Conservation (phyloP, 108 stramenopile species). For the Conticribra guillardii region DNA sequence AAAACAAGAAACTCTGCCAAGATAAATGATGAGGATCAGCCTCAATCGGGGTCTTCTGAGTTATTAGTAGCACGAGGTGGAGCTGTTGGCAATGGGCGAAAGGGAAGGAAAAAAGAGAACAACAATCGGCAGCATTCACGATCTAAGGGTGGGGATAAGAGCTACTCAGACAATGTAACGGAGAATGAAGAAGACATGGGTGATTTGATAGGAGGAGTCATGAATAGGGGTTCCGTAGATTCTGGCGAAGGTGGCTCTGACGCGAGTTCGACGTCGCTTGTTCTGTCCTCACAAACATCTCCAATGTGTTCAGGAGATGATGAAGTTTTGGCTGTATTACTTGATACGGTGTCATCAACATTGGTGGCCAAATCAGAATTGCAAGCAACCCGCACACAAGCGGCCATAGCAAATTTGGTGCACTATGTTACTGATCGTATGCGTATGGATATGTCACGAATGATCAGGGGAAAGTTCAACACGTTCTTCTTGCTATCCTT, state of each 20-base stretch:
- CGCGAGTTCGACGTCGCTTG: constrained; percentile 5
- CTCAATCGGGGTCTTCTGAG: background rate
- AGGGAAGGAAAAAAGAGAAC: background rate
- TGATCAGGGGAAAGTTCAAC: constrained; percentile 31
- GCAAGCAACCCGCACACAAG: constrained; percentile 33
- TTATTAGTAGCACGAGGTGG: constrained; percentile 20
- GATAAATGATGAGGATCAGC: constrained; percentile 8
- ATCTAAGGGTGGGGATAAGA: too few relatives aligned
- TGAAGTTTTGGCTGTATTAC: constrained; percentile 21
- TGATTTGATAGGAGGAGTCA: constrained; percentile 15
- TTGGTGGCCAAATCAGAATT: constrained; percentile 19
- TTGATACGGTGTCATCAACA: constrained; percentile 23
- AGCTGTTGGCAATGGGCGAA: constrained; percentile 18
- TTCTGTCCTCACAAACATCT: constrained; percentile 22
- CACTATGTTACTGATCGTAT: constrained; percentile 23
- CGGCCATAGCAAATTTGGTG: constrained; percentile 17
- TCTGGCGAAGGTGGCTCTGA: background rate
- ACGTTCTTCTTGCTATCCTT: constrained; percentile 32
- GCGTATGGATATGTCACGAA: constrained; percentile 28
- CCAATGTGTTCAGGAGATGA: constrained; percentile 29
- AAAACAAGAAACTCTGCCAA: constrained; percentile 6
- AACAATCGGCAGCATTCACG: background rate
- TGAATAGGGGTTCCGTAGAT: constrained; percentile 13
- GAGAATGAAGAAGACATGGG: constrained; percentile 23
- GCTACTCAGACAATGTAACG: background rate